Percentiles rank a stretch among this genome's conserved stretches.
Conservation (phyloP, 805 yeast genomes). For the Saccharomycopsis javanensis region DNA sequence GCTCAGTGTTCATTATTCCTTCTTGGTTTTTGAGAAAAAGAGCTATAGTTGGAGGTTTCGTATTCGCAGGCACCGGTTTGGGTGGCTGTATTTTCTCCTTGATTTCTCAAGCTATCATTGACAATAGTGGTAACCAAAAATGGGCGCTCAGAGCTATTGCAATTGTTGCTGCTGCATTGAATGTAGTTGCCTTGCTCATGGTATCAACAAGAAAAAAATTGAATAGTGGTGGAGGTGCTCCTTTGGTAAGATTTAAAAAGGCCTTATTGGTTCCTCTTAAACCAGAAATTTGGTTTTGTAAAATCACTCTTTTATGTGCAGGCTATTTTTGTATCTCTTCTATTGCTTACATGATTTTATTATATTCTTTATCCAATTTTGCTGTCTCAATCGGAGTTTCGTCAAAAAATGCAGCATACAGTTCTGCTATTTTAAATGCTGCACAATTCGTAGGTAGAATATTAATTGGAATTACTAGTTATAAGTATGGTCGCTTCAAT, state of each 20-base stretch:
- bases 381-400: slow-evolving; percentile 39
- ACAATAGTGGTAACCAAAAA: slow-evolving; percentile 32
- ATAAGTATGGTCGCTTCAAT: slow-evolving; percentile 38
- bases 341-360: slow-evolving; percentile 35
- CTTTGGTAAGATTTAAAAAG: slow-evolving; percentile 18
- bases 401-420: slow-evolving; percentile 33
- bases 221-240: not conserved
- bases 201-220: slow-evolving; percentile 35
- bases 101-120: slow-evolving; percentile 33
- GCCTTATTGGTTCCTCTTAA: slow-evolving; percentile 31
- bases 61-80: slow-evolving; percentile 42
- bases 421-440: slow-evolving; percentile 37
- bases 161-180: slow-evolving; percentile 30
- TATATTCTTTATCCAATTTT: slow-evolving; percentile 39
- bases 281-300: slow-evolving; percentile 23
- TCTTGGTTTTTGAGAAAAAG: slow-evolving; percentile 44
- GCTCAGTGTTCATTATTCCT: slow-evolving; percentile 40
- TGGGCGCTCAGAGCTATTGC: slow-evolving; percentile 41
- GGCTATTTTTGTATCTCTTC: slow-evolving; percentile 30
- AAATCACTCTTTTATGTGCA: slow-evolving; percentile 27
- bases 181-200: slow-evolving; percentile 33
- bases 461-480: slow-evolving; percentile 35
- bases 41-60: slow-evolving; percentile 41
- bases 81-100: slow-evolving; percentile 41
- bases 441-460: slow-evolving; percentile 44